Conservation (phyloP, 1,139 yeast genomes). For the Martiniozyma asiatica region DNA sequence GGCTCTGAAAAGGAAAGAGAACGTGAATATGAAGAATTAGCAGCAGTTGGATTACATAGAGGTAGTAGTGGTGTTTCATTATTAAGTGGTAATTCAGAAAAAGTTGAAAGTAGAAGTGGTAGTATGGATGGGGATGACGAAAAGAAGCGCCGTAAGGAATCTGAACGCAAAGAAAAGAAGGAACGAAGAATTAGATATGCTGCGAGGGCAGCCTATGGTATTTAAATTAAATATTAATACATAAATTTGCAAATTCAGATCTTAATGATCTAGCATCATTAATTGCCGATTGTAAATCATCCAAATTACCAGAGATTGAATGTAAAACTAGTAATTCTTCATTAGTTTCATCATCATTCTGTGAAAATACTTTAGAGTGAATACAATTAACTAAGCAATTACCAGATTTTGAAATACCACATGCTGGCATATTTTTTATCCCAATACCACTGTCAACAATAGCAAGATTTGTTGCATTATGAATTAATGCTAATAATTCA, state of each 20-base stretch:
- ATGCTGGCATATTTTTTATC: constrained; percentile 62
- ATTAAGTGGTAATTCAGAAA: neutral
- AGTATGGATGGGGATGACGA: neutral
- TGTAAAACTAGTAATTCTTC: too few species aligned
- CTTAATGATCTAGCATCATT: constrained; percentile 33
- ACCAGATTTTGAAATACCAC: constrained; percentile 35
- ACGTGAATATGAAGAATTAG: neutral
- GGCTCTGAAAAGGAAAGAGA: constrained; percentile 3
- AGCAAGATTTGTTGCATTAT: constrained; percentile 60
- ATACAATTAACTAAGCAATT: constrained; percentile 19
- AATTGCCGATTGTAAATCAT: constrained; percentile 28
- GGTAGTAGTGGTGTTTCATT: constrained; percentile 1
- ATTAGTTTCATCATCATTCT: constrained; percentile 4
- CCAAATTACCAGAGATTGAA: neutral
- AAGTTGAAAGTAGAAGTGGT: constrained; percentile 1
- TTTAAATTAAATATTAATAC: constrained; percentile 11
- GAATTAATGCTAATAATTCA: constrained; percentile 32
- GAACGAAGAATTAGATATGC: constrained; percentile 1
- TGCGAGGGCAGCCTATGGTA: constrained; percentile 6
- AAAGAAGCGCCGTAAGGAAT: too few species aligned
- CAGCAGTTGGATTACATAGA: constrained; percentile 1
- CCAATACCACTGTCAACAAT: constrained; percentile 78
- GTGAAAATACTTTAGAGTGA: constrained; percentile 9
- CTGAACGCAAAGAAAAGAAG: too few species aligned
- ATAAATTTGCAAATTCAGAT: constrained; percentile 29